Conservation (phyloP, 2,329 filamentous ascomycete genomes). For the Lachnellula cervina region DNA sequence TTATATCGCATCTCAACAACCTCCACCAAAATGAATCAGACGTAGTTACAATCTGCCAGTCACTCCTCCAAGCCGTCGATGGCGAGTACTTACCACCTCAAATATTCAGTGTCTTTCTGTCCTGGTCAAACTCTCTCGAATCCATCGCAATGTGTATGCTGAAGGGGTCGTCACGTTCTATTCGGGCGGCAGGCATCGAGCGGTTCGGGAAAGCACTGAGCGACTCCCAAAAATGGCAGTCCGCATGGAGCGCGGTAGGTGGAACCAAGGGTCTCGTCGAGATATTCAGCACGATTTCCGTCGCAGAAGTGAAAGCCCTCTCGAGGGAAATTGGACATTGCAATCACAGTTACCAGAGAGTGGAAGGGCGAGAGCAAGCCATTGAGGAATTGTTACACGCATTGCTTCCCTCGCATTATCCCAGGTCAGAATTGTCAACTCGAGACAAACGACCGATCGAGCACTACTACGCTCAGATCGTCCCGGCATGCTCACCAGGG, state of each 20-base stretch:
- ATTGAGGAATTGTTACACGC: constrained; percentile 11
- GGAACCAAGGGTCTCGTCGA: constrained; percentile 8
- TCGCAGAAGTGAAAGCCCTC: constrained; percentile 7
- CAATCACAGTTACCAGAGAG: constrained; percentile 1
- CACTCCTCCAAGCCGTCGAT: constrained; percentile 4
- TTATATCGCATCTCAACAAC: constrained; percentile 8
- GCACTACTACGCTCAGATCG: constrained; percentile 7
- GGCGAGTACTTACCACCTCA: constrained; percentile 3
- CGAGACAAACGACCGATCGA: constrained; percentile 12
- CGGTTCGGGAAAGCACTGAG: constrained; percentile 9
- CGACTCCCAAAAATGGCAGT: constrained; percentile 9
- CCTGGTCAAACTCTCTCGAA: background rate
- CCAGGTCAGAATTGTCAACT: constrained; percentile 3
- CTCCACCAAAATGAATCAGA: constrained; percentile 4
- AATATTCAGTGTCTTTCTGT: constrained; percentile 5
- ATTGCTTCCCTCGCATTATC: constrained; percentile 13
- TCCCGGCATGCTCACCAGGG: constrained; percentile 8
- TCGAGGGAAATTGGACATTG: constrained; percentile 5
- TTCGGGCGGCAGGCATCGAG: constrained; percentile 10
- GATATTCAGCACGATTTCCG: constrained; percentile 7
- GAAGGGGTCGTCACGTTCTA: constrained; percentile 1
- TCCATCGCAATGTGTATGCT: constrained; percentile 4
- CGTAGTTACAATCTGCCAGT: background rate
- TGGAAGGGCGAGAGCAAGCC: constrained; percentile 3
- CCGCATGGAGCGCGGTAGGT: constrained; percentile 7